Base-by-base conservation (phyloP, 1,139 yeast genomes). In the Geotrichum fermentans region DNA sequence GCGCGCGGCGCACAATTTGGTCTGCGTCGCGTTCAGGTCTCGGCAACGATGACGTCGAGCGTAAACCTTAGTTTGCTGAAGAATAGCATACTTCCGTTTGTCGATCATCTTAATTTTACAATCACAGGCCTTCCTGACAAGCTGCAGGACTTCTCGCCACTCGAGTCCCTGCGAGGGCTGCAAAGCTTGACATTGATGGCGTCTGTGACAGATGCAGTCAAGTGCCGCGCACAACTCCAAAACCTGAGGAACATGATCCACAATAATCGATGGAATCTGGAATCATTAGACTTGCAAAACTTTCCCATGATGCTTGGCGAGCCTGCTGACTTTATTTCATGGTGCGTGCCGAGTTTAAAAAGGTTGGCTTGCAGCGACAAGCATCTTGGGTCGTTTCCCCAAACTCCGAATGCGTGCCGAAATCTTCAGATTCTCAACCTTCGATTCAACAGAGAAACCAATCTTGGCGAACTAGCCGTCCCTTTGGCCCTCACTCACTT, bases 41-140 rank as follows among this genome's bases (percentile, higher is more conserved):
- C 43, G 16, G 36, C 43, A 13, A 40, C 28, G 8, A 40, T 40
- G 43, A 29, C 43, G 28, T 29, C 43, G 10, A 13, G 36, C 8
- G 36, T 30, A 3, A 40, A 40, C 4, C 18, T 40, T 16, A 7
- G 18, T 3, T 3, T 40, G 8, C 28, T 40, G 29, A 26, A 40
- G 13, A 13, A 22, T 11, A 2, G 2, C 3, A 17, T 40, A 13
- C n/a, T 29, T 26, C 36, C 43, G 11, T 14, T 40, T 8, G 36
- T 40, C 4, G 43, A 40, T 20, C 33, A 32, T 17, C 17, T 40
- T 8, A 29, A 40, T 18, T 40, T 17, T 17, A 40, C 35, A 18
- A 40, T 40, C 3, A 29, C 42, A 2, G 26, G 34, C 4, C 14
- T 24, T 7, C 21, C 42, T 24, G 17, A 28, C 14, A 20, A 24